Evolutionary conservation across 108 stramenopile genomes (phyloP).

Genomic region (Hondaea fermentalgiana): DNA sequence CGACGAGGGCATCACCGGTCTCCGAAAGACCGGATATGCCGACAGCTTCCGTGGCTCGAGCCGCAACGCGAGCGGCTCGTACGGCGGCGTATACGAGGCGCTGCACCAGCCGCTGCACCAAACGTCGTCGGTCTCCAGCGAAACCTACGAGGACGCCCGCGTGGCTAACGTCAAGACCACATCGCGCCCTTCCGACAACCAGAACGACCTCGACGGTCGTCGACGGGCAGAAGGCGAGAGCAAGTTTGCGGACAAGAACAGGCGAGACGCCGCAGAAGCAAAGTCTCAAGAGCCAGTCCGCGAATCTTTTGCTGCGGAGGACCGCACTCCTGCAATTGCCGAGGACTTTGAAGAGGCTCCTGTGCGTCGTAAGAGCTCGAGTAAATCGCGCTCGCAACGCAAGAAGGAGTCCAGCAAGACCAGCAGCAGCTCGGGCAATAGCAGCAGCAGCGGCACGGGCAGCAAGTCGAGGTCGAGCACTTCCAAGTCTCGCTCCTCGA

Average conservation of each 20-base stretch:
- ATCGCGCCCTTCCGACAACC: not conserved
- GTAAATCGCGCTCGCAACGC: no score
- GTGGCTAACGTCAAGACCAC: not conserved
- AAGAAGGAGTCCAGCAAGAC: no score
- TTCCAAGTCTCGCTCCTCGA: no score
- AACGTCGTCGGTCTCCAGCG: not conserved
- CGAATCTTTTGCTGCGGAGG: not conserved
- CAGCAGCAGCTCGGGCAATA: no score
- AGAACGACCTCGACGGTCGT: not conserved
- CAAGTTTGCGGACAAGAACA: not conserved
- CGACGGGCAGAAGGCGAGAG: not conserved
- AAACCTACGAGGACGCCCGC: not conserved
- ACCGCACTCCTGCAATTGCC: not conserved
- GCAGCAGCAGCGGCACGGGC: no score
- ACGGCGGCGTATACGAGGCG: constrained; percentile 5
- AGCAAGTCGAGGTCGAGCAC: no score
- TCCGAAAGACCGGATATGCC: not conserved
- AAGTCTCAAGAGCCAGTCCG: not conserved
- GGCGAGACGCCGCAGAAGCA: not conserved
- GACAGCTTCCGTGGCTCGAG: not conserved
- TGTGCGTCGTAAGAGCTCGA: not conserved
- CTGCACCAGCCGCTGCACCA: not conserved
- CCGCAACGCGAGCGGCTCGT: not conserved
- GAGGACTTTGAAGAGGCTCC: not conserved
- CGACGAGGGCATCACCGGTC: not conserved